Conservation (phyloP, 495 filamentous ascomycete genomes). For the Annulohypoxylon stygium region DNA sequence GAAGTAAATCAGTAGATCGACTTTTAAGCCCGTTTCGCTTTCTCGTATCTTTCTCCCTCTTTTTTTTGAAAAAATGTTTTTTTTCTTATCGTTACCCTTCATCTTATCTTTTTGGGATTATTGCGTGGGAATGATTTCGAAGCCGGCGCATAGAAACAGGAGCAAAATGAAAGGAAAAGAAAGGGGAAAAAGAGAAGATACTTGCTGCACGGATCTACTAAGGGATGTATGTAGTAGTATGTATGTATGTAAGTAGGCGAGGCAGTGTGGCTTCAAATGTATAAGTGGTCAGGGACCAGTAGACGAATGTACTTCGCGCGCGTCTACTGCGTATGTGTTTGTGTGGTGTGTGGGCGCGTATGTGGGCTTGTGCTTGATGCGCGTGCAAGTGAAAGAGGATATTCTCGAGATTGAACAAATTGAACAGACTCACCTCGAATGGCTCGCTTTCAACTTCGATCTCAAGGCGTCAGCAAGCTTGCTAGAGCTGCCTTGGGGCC, state of each 20-base stretch:
- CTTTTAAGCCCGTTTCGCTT: slow-evolving; percentile 6
- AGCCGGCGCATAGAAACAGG: not conserved
- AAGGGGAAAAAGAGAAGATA: not conserved
- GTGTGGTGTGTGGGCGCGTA: slow-evolving; percentile 33
- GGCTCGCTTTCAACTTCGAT: slow-evolving; percentile 35
- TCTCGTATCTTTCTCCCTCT: not conserved
- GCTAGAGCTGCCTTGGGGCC: slow-evolving; percentile 28
- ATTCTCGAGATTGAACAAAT: slow-evolving; percentile 42
- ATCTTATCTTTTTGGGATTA: not conserved
- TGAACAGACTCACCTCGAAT: slow-evolving; percentile 47
- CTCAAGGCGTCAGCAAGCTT: slow-evolving; percentile 39
- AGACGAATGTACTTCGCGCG: slow-evolving; percentile 3
- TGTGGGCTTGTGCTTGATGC: slow-evolving; percentile 36
- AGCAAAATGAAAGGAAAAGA: not conserved
- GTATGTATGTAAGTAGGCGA: not conserved
- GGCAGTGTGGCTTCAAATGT: slow-evolving; percentile 2
- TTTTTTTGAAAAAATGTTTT: not conserved
- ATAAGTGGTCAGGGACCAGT: slow-evolving; percentile 11
- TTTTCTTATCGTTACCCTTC: not conserved
- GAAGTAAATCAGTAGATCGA: not conserved
- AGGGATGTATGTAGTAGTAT: slow-evolving; percentile 11
- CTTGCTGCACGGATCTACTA: slow-evolving; percentile 1
- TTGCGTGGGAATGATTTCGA: not conserved
- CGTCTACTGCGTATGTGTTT: slow-evolving; percentile 6
- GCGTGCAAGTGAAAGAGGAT: slow-evolving; percentile 28